A percentile compares a stretch with the other conserved stretches of the same genome.
phyloP scores from a whole-genome alignment of 768 basidiomycete genomes.

The Nidula microcarpa region DNA sequence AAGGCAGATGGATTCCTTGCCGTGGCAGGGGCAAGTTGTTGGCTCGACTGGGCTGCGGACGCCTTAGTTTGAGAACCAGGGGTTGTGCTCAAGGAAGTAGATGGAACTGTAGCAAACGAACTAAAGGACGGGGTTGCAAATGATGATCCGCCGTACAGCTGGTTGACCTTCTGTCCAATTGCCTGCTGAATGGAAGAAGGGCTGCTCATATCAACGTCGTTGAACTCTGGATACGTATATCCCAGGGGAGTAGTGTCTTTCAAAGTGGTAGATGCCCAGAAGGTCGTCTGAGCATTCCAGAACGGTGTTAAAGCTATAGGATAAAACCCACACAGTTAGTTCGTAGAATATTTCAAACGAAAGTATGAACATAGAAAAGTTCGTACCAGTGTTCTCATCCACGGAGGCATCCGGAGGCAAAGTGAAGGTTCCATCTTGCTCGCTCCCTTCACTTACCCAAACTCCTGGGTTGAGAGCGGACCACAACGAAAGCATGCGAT shows the following conservation, averaged over 20 bases:
- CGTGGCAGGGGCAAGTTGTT: no score
- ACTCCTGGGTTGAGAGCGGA: conserved; percentile 37
- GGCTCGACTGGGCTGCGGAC: background rate
- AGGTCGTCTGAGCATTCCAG: conserved; percentile 31
- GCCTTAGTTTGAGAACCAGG: background rate
- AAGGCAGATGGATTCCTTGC: no score
- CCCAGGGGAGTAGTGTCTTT: conserved; percentile 26
- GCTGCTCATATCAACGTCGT: conserved; percentile 27
- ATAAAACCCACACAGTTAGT: background rate
- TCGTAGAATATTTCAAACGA: background rate
- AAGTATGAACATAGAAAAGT: background rate
- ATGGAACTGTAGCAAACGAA: background rate
- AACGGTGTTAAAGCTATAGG: conserved; percentile 42
- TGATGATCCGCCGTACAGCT: conserved; percentile 26
- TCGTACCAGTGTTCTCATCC: conserved; percentile 23
- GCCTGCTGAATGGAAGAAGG: conserved; percentile 19
- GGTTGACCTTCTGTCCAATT: conserved; percentile 30
- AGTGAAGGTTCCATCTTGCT: conserved; percentile 28
- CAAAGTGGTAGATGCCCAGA: conserved; percentile 33
- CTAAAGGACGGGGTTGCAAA: conserved; percentile 4
- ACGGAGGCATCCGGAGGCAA: conserved; percentile 19
- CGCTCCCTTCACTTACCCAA: conserved; percentile 29
- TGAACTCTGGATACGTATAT: conserved; percentile 53
- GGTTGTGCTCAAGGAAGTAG: background rate
- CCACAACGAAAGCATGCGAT: conserved; percentile 51